A percentile compares a stretch with the other conserved stretches of the same genome.
Conservation (phyloP, 306 rosid genomes). For the Lathyrus tuberosus region DNA sequence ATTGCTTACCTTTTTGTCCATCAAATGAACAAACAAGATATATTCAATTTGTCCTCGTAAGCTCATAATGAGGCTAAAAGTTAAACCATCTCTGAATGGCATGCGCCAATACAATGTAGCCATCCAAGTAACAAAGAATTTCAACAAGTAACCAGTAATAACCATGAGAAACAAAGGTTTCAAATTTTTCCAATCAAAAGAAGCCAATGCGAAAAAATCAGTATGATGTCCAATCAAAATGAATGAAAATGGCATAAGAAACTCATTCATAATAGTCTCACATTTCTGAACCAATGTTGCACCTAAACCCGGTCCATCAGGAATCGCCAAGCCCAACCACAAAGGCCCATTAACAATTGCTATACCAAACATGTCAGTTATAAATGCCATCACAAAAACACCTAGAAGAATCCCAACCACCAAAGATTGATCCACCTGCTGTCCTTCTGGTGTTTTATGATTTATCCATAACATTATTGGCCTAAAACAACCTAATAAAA, state of each 20-base stretch:
- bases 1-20: constrained; percentile 64
- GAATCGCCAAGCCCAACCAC: constrained; percentile 66
- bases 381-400: constrained; percentile 49
- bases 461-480: constrained; percentile 46
- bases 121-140: constrained; percentile 44
- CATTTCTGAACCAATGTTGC: constrained; percentile 48
- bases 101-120: constrained; percentile 42
- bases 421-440: constrained; percentile 43
- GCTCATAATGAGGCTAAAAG: constrained; percentile 60
- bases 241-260: constrained; percentile 68
- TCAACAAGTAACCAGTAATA: constrained; percentile 46
- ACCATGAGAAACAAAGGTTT: constrained; percentile 53
- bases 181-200: constrained; percentile 48
- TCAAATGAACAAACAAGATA: constrained; percentile 61
- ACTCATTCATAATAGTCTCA: constrained; percentile 48
- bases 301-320: constrained; percentile 81
- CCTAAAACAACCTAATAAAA: constrained; percentile 34
- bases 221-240: constrained; percentile 52
- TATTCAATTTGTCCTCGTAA: constrained; percentile 74
- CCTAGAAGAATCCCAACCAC: constrained; percentile 49
- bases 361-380: constrained; percentile 63
- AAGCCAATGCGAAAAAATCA: constrained; percentile 47
- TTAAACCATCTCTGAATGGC: constrained; percentile 58
- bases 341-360: constrained; percentile 65
- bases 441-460: constrained; percentile 53